Base-by-base conservation (phyloP, 164 flowering plant species). In the Vitis cinerea region DNA sequence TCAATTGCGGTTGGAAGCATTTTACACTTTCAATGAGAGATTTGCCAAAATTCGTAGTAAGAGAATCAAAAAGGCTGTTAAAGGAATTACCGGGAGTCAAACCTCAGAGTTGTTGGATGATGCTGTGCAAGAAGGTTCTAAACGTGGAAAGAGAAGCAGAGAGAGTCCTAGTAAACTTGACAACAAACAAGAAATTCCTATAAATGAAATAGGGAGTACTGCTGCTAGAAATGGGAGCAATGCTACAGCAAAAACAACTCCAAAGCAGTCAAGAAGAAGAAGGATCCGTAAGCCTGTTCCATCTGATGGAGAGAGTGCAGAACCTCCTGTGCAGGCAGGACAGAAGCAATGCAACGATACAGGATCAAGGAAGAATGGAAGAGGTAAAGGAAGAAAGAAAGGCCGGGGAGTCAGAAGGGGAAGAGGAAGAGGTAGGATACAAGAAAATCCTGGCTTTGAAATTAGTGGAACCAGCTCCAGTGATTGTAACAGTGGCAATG, bases 1-100 rank as follows among this genome's bases (percentile, higher is more conserved):
- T 67, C 99, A 95, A 83, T 78, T 92, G 67, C 89, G 98, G 61
- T 66, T 93, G 82, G 99, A 95, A 79, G 96, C 97, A 59, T 95
- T 95, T 77, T 95, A 95, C 79, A 80, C 92, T 60, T 95, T 95
- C 85, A 95, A 93, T 72, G 98, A 95, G 80, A 83, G 86, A 79
- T 95, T 95, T 91, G 99, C 98, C 9, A 93, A 93, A 78, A 89
- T 95, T 73, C 96, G 96, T 60, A 95, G 99, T 70, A 82, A 84
- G 80, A 90, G 98, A 80, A 90, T 93, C 3, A 86, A 85, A 48
- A 87, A 88, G 69, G 98, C 99, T 72, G 87, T 95, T 19, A 91
- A 89, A 84, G 93, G 93, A 44, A 88, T 91, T 19, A 80, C 90
- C 9, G 88, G 87, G 59, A 82, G 64, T 9, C 72, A 65, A 49